phyloP scores from a whole-genome alignment of 2,329 filamentous ascomycete genomes.

The Cyphellophora attinorum region DNA sequence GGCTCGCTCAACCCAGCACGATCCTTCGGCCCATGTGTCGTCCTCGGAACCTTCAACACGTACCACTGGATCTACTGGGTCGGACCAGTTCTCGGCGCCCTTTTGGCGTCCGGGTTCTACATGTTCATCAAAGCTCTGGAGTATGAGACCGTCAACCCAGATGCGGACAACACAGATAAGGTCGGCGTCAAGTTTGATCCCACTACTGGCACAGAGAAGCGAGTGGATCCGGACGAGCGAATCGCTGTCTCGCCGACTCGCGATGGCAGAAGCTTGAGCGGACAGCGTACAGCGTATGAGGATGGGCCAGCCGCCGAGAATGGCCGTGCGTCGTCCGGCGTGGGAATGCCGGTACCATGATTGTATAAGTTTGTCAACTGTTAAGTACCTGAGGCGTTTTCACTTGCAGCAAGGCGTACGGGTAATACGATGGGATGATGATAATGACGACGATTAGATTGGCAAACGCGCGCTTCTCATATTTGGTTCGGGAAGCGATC shows the following conservation, averaged over 20 bases:
- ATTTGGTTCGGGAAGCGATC: no score
- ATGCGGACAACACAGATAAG: slow-evolving; percentile 5
- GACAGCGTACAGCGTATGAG: no score
- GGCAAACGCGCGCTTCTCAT: no score
- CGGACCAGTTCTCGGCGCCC: slow-evolving; percentile 25
- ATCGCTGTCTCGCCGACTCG: background rate
- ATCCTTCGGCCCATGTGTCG: slow-evolving; percentile 35
- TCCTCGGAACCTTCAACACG: slow-evolving; percentile 32
- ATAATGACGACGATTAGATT: no score
- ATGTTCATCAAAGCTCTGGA: slow-evolving; percentile 11
- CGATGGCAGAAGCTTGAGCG: no score
- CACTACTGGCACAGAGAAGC: background rate
- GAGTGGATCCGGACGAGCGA: background rate
- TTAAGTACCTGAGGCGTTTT: no score
- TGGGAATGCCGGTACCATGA: no score
- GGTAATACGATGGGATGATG: no score
- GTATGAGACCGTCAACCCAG: slow-evolving; percentile 11
- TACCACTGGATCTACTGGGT: slow-evolving; percentile 44
- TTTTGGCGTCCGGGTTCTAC: slow-evolving; percentile 11
- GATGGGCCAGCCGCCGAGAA: background rate
- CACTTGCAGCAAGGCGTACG: no score
- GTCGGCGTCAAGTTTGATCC: background rate
- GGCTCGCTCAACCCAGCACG: slow-evolving; percentile 38
- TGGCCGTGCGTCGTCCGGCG: no score
- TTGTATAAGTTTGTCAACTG: no score